These are phyloP conservation scores for Malassezia sp. DNA, from an alignment of 1,284 basidiomycete genomes.

Conservation along the genomic window DNA sequence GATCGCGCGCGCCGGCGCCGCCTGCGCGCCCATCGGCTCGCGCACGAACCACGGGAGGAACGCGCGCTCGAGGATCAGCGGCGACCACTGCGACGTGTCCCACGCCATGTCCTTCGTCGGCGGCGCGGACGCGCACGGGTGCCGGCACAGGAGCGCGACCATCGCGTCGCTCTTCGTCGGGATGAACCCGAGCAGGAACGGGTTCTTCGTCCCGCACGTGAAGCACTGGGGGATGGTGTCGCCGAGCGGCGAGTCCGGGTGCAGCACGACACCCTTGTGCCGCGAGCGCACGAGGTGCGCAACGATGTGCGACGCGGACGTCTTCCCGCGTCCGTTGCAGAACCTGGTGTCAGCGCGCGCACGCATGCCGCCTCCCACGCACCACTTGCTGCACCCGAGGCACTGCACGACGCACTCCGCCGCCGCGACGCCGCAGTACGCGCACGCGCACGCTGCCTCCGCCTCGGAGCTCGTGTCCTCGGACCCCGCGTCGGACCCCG, in stretches of 20 bases:
- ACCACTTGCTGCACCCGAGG: constrained; percentile 75
- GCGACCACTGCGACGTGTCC: constrained; percentile 96
- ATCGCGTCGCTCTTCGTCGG: constrained; percentile 98
- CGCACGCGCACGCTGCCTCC: constrained; percentile 23
- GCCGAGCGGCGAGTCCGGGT: constrained; percentile 85
- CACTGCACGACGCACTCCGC: constrained; percentile 96
- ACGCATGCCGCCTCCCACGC: not conserved
- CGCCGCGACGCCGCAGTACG: constrained; percentile 95
- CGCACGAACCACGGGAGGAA: constrained; percentile 99
- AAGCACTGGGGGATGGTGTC: constrained; percentile 93
- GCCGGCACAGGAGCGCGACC: constrained; percentile 95
- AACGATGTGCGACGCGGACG: constrained; percentile 87
- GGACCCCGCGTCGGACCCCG: too few relatives aligned
- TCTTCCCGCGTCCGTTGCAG: constrained; percentile 97
- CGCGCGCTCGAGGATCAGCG: constrained; percentile 91
- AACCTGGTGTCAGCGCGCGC: constrained; percentile 55
- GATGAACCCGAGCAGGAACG: constrained; percentile 97
- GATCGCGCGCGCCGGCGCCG: constrained; percentile 85
- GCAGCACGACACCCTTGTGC: constrained; percentile 95
- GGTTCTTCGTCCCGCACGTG: constrained; percentile 99
- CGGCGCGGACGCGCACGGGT: constrained; percentile 86
- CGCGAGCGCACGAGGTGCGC: constrained; percentile 97
- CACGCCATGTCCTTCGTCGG: constrained; percentile 89
- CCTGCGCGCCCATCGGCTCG: constrained; percentile 86
- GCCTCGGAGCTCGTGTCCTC: too few relatives aligned